Evolutionary conservation across 192 early-diverging fungal genomes (phyloP), one percentile per base, ranked within the genome.

Genomic region (Podila verticillata): DNA sequence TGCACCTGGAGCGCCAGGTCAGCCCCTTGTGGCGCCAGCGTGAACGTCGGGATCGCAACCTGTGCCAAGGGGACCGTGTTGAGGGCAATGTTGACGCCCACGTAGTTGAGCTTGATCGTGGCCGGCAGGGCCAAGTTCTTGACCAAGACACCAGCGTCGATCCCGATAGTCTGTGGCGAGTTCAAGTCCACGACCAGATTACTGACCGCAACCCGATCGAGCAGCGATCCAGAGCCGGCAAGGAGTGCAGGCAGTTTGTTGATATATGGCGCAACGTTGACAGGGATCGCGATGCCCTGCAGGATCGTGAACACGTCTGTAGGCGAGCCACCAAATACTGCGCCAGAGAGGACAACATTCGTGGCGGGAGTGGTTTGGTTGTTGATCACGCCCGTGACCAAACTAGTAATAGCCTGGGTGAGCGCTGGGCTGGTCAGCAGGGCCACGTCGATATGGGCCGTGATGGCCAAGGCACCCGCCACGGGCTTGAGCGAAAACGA

Each of bases 71-170:
- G 73, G 30, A 75, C 56, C 7, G 56, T 17, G 9, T 57, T 62
- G 32, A 77, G 44, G 15, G 67, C 74, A 31, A 70, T 20, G 44
- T 77, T 61, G 48, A 57, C 67, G 15, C 74, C 74, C 5, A 70
- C 74, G 30, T 77, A 77, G 57, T 65, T 77, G 54, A 77, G 62
- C 67, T 70, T 65, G 68, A 77, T 69, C 68, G 69, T 44, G 17
- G 68, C 74, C 59, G 74, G 74, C 47, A 77, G 63, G 2, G 61
- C 51, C 32, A 77, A 24, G 57, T 77, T 65, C 74, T 77, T 77
- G 63, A 77, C 49, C 2, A 62, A 34, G 10, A 77, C n/a, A 5
- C 56, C 34, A 6, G 74, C 57, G 48, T 77, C 67, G 24, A 77
- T 39, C 12, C 63, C 74, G 31, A 77, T 77, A 31, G 35, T 61